Conservation (phyloP, 2,329 filamentous ascomycete species). For the Trichophyton simii region DNA sequence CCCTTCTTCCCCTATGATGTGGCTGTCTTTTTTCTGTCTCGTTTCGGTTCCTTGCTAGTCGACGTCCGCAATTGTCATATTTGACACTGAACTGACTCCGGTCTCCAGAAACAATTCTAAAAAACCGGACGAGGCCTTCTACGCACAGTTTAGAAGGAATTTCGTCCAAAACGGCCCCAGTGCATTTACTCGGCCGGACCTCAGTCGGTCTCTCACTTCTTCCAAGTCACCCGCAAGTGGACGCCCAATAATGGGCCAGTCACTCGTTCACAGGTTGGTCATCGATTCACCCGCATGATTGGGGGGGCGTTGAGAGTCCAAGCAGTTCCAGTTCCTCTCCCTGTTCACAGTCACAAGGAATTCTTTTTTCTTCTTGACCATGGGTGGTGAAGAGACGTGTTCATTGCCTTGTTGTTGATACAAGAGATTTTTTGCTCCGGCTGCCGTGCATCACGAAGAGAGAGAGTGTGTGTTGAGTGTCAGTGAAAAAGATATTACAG, state of each 20-base stretch:
- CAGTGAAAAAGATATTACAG: not conserved
- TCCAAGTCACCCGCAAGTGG: not conserved
- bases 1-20: not conserved
- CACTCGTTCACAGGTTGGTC: slow-evolving; percentile 11
- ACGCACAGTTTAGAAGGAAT: slow-evolving; percentile 69
- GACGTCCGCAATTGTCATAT: not conserved
- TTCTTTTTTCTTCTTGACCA: not conserved
- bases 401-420: not conserved
- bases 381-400: slow-evolving; percentile 1
- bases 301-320: slow-evolving; percentile 8
- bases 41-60: not conserved
- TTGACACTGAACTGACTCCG: not conserved
- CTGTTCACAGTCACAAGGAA: not conserved
- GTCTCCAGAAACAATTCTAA: slow-evolving; percentile 56
- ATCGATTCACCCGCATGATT: slow-evolving; percentile 6
- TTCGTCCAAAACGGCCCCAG: slow-evolving; percentile 61
- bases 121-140: slow-evolving; percentile 75
- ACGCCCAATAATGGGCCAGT: slow-evolving; percentile 8
- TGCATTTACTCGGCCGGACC: not conserved
- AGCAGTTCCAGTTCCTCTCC: not conserved
- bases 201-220: not conserved
- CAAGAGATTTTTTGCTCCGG: not conserved
- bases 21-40: not conserved
- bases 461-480: too few species aligned
- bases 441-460: not conserved